Percentiles rank a stretch among this genome's conserved stretches.
These are phyloP conservation scores for Penicillium riverlandense DNA, from an alignment of 495 filamentous ascomycete genomes.

Conservation along the genomic window DNA sequence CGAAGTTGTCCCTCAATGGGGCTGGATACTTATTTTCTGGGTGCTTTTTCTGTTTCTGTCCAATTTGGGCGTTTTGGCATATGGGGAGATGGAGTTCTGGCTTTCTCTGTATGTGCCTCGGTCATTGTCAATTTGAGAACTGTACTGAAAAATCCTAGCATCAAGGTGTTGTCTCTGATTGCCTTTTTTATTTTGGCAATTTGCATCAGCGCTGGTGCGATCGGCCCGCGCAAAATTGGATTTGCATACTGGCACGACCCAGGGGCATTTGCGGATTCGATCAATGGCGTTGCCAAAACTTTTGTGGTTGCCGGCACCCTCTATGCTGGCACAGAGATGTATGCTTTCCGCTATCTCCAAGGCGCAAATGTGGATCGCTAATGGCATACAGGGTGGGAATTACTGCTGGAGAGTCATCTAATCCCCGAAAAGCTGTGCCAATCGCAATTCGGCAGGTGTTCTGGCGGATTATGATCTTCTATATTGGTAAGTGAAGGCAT, in stretches of 20 bases:
- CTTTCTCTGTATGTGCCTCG: slow-evolving; percentile 22
- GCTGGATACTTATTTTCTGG: slow-evolving; percentile 63
- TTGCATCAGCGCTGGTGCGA: slow-evolving; percentile 57
- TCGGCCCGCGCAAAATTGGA: slow-evolving; percentile 48
- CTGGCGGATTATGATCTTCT: slow-evolving; percentile 67
- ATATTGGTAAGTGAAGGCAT: slow-evolving; percentile 44
- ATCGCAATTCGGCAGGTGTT: slow-evolving; percentile 63
- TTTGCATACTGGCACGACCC: slow-evolving; percentile 61
- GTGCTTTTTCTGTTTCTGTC: slow-evolving; percentile 36
- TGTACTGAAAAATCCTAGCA: slow-evolving; percentile 12
- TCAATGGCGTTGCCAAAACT: slow-evolving; percentile 43
- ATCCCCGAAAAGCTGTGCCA: slow-evolving; percentile 56
- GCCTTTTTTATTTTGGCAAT: slow-evolving; percentile 64
- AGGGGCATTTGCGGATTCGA: slow-evolving; percentile 59
- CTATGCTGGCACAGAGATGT: slow-evolving; percentile 65
- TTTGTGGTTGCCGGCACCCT: slow-evolving; percentile 69
- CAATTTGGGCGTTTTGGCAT: slow-evolving; percentile 53
- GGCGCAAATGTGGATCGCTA: background rate
- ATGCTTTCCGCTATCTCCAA: background rate
- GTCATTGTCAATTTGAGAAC: background rate
- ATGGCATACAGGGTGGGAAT: slow-evolving; percentile 46
- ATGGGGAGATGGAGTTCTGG: slow-evolving; percentile 55
- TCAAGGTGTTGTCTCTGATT: slow-evolving; percentile 49
- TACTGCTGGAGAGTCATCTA: slow-evolving; percentile 58
- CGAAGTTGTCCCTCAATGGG: slow-evolving; percentile 40